phyloP scores from a whole-genome alignment of 78 protist species.

The Creolimax fragrantissima region DNA sequence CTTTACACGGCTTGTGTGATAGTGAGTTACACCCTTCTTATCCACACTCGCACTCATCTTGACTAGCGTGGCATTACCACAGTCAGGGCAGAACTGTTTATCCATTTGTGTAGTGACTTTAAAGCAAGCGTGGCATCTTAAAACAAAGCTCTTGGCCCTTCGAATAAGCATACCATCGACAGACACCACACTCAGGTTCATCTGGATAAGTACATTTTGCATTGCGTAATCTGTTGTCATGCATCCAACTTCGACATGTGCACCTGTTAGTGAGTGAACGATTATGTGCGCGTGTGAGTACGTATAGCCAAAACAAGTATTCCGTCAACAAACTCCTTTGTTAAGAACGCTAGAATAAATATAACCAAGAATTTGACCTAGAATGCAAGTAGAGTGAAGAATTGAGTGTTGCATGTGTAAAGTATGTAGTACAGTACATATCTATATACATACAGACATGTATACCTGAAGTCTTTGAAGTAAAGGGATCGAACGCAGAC shows the following conservation, averaged over 20 bases:
- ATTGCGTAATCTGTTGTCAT: constrained; percentile 75
- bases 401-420: too few relatives aligned
- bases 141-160: constrained; percentile 54
- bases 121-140: constrained; percentile 73
- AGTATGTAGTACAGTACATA: too few relatives aligned
- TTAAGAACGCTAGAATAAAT: too few relatives aligned
- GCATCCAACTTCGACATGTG: constrained; percentile 30
- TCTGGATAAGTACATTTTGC: constrained; percentile 71
- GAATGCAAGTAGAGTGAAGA: too few relatives aligned
- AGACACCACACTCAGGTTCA: constrained; percentile 51
- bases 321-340: too few relatives aligned
- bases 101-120: constrained; percentile 34
- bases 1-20: not conserved
- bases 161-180: constrained; percentile 58
- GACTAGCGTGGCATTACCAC: constrained; percentile 53
- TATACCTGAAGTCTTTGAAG: not conserved
- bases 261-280: constrained; percentile 20
- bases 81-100: constrained; percentile 43
- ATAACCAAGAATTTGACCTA: too few relatives aligned
- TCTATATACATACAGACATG: too few relatives aligned
- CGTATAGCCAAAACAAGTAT: too few relatives aligned
- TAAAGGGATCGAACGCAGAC: not conserved
- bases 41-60: constrained; percentile 10
- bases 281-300: not conserved
- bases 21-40: constrained; percentile 27